Evolutionary conservation across 352 stramenopile genomes (phyloP), one percentile per base, ranked within the genome.

Genomic region (Peronospora farinosa): DNA sequence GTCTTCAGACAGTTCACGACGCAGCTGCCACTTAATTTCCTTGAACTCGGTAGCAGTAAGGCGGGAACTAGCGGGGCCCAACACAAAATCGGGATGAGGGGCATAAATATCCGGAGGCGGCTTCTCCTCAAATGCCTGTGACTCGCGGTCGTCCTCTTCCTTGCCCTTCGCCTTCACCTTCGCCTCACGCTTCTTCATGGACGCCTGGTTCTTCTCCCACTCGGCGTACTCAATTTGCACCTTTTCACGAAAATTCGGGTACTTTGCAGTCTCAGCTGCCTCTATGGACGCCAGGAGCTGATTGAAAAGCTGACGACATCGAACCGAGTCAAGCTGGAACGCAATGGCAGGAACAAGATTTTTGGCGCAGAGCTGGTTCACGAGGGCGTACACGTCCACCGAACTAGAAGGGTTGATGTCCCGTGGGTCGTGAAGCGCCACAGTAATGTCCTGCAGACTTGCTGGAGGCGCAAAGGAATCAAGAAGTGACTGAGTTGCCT

Each of bases 1-100:
- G 16, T 86, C 78, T 39, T 90, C 82, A 5, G 82, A 91, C 8
- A 91, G 54, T 40, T 91, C 79, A 47, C 78, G 77, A 57, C 79
- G 77, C n/a, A 92, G 57, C 61, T 91, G 78, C 74, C 78, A 92
- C 50, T 87, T 88, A 40, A 94, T 94, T 54, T 90, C 78, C 51
- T 90, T 90, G 54, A 91, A 91, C 60, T 92, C 96, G 15, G 91
- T 97, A 11, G 88, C 92, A 40, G 84, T 95, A 33, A 98, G 74
- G 30, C 95, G 92, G 43, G 94, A 95, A n/a, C 89, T 92, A 38
- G 90, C 83, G 30, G 92, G 76, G 25, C 94, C 94, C 28, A 98
- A 71, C 45, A 98, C 94, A 52, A 98, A 98, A 53, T 99, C 96
- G n/a, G 96, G 94, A 64, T 99, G 96, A 11, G 96, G 96, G 5